Percentiles rank a stretch among this genome's conserved stretches.
phyloP scores from a whole-genome alignment of 257 asterid species.

The Solanum chaucha region DNA sequence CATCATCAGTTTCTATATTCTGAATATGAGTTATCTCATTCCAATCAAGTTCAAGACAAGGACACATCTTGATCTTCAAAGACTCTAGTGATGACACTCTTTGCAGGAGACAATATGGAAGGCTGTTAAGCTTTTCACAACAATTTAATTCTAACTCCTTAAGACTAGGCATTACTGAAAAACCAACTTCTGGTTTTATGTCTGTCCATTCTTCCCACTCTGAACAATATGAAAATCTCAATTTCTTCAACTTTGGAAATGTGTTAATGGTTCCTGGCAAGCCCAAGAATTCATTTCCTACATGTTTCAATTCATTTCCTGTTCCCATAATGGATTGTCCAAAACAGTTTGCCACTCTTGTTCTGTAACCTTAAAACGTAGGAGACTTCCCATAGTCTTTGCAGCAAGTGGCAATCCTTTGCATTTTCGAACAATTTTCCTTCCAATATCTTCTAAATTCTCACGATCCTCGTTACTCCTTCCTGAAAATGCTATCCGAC shows the following conservation, averaged over 20 bases:
- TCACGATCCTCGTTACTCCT: no score
- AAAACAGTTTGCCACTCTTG: no score
- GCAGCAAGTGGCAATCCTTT: no score
- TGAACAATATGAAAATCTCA: background rate
- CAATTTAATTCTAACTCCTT: background rate
- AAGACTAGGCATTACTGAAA: conserved; percentile 4
- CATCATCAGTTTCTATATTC: background rate
- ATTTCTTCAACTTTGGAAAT: conserved; percentile 14
- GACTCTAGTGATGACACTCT: background rate
- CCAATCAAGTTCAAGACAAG: background rate
- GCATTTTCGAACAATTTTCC: no score
- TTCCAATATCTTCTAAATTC: no score
- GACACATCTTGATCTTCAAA: background rate
- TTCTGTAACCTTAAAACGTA: no score
- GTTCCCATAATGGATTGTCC: no score
- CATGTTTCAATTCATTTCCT: background rate
- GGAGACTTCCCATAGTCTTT: no score
- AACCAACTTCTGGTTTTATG: background rate
- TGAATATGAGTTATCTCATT: background rate
- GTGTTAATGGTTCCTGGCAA: background rate
- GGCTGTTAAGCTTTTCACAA: background rate
- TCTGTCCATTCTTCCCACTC: conserved; percentile 23
- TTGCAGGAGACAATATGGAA: background rate
- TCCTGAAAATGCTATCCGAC: no score
- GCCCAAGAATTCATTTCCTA: conserved; percentile 17